A percentile compares a stretch with the other conserved stretches of the same genome.
Evolutionary conservation across 352 stramenopile species (phyloP).

Genomic region (Phytopythium aichiense): DNA sequence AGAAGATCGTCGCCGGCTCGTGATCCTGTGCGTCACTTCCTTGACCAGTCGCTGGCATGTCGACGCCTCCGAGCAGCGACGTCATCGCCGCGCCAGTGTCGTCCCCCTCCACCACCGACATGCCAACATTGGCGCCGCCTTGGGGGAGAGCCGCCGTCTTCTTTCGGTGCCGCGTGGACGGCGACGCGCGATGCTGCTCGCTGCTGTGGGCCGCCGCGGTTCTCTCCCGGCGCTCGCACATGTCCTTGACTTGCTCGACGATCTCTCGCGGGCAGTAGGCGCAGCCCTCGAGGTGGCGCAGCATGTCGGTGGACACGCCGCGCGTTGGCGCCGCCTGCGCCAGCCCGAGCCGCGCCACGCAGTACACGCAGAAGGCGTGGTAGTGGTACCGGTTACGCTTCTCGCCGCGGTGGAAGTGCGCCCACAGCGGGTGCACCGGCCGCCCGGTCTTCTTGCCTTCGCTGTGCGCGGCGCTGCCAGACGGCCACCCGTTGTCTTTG

Average conservation of each 20-base stretch:
- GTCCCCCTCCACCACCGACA: neutral
- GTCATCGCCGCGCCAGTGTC: constrained; percentile 1
- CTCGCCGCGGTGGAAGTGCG: constrained; percentile 78
- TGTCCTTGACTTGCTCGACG: constrained; percentile 54
- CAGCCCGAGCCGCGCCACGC: constrained; percentile 48
- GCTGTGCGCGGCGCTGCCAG: neutral
- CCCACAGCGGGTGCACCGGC: constrained; percentile 72
- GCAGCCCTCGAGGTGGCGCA: constrained; percentile 75
- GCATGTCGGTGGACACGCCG: constrained; percentile 76
- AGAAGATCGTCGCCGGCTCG: neutral
- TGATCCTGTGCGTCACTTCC: neutral
- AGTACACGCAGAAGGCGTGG: constrained; percentile 82
- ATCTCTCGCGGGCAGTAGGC: constrained; percentile 60
- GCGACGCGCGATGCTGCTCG: constrained; percentile 15
- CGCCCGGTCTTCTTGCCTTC: constrained; percentile 35
- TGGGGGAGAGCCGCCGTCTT: neutral
- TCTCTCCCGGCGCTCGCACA: constrained; percentile 44
- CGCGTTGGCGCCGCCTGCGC: constrained; percentile 62
- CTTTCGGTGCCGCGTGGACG: neutral
- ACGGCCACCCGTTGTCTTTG: neutral
- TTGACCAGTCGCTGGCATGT: neutral
- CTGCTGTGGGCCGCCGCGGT: constrained; percentile 6
- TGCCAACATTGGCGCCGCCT: neutral
- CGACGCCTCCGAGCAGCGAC: neutral
- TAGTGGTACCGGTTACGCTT: constrained; percentile 87